These are phyloP conservation scores for Aspergillus uvarum DNA, from an alignment of 2,329 filamentous ascomycete genomes.

Conservation along the genomic window DNA sequence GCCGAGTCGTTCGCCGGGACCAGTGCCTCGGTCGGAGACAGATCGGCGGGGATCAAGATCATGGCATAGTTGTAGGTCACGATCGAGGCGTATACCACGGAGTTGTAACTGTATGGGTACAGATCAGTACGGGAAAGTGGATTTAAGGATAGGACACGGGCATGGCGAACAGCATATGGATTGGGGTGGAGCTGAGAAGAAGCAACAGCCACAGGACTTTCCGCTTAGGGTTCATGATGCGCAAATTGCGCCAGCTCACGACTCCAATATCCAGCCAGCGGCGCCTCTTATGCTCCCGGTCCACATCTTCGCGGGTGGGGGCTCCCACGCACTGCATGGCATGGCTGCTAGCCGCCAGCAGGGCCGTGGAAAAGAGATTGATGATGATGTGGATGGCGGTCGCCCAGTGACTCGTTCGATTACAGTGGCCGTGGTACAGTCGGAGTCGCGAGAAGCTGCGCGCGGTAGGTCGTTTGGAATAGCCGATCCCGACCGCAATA, in stretches of 20 bases:
- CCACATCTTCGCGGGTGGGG: slow-evolving; percentile 33
- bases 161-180: not conserved
- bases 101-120: not conserved
- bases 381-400: slow-evolving; percentile 34
- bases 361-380: slow-evolving; percentile 34
- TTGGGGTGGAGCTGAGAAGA: not conserved
- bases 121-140: too few relatives aligned
- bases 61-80: not conserved
- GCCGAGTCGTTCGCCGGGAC: not conserved
- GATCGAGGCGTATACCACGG: not conserved
- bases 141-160: too few relatives aligned
- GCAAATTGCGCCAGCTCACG: slow-evolving; percentile 28
- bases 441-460: not conserved
- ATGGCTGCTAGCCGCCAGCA: slow-evolving; percentile 37
- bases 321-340: slow-evolving; percentile 37
- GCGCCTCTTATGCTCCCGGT: slow-evolving; percentile 29
- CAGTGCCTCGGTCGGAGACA: not conserved
- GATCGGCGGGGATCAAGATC: not conserved
- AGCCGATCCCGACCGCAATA: not conserved
- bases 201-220: not conserved
- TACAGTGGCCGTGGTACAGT: not conserved
- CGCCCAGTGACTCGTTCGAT: not conserved
- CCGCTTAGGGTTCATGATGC: not conserved
- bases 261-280: slow-evolving; percentile 35
- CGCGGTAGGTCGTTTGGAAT: not conserved